A percentile compares a stretch with the other conserved stretches of the same genome.
Evolutionary conservation across 2,329 filamentous ascomycete species (phyloP).

Genomic region (Blastomyces percursus): DNA sequence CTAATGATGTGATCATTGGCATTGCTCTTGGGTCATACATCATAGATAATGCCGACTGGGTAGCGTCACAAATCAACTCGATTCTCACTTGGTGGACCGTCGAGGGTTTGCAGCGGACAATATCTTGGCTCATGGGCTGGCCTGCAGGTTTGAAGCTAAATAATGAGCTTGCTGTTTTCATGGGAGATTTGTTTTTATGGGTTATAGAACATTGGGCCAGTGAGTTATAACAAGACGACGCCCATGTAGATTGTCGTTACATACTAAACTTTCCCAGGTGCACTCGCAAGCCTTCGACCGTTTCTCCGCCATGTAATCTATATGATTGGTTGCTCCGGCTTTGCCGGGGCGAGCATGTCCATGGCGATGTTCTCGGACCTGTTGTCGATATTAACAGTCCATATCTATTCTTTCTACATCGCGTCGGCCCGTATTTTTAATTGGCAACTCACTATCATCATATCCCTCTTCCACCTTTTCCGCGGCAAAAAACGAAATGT

Average conservation of each 20-base stretch:
- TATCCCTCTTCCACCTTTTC: conserved; percentile 97
- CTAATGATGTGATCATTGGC: conserved; percentile 97
- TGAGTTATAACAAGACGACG: conserved; percentile 32
- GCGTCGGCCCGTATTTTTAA: conserved; percentile 95
- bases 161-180: conserved; percentile 80
- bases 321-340: conserved; percentile 87
- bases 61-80: conserved; percentile 66
- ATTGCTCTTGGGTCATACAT: conserved; percentile 95
- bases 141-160: conserved; percentile 93
- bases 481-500: conserved; percentile 97
- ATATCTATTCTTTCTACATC: conserved; percentile 97
- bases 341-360: conserved; percentile 92
- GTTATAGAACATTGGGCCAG: conserved; percentile 97
- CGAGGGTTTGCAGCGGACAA: conserved; percentile 74
- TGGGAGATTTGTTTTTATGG: conserved; percentile 94
- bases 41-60: conserved; percentile 81
- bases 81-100: conserved; percentile 75
- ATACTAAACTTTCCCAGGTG: conserved; percentile 41
- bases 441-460: conserved; percentile 94
- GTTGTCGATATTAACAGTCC: conserved; percentile 78
- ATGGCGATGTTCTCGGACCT: conserved; percentile 93
- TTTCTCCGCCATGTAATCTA: conserved; percentile 77
- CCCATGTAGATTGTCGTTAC: not conserved
- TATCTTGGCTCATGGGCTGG: conserved; percentile 92
- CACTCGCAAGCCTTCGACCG: conserved; percentile 65